A percentile compares a stretch with the other conserved stretches of the same genome.
Conservation (phyloP, 768 basidiomycete genomes). For the Mycena amicta region DNA sequence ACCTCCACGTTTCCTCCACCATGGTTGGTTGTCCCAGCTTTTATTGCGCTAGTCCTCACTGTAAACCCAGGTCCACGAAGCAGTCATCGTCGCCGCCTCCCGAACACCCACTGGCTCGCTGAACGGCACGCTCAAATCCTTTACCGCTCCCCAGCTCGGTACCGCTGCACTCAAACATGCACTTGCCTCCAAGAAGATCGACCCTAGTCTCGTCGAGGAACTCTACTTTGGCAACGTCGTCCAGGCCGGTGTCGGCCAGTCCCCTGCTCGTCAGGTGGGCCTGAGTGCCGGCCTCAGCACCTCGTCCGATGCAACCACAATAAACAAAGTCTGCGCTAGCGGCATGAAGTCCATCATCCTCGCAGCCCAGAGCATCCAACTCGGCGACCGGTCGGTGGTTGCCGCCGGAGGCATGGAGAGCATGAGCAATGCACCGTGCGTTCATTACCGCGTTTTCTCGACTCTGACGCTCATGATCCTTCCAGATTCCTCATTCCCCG, state of each 20-base stretch:
- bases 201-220: conserved; percentile 87
- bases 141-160: conserved; percentile 93
- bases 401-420: conserved; percentile 99
- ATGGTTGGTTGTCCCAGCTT: too few species aligned
- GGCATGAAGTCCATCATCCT: conserved; percentile 96
- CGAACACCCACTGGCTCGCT: conserved; percentile 94
- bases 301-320: conserved; percentile 93
- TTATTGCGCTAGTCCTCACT: too few species aligned
- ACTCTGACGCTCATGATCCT: conserved; percentile 6
- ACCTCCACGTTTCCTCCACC: conserved; percentile 30
- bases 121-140: conserved; percentile 83
- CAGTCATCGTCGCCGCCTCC: conserved; percentile 90
- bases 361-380: conserved; percentile 86
- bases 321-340: conserved; percentile 99
- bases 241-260: conserved; percentile 96
- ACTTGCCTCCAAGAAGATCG: conserved; percentile 75
- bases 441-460: conserved; percentile 26
- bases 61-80: conserved; percentile 74
- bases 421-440: conserved; percentile 98
- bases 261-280: conserved; percentile 97
- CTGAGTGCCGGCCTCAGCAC: conserved; percentile 82
- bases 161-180: conserved; percentile 88
- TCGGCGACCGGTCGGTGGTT: conserved; percentile 83
- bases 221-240: conserved; percentile 97
- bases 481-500: conserved; percentile 82